Evolutionary conservation across 139 green algal species (phyloP).

Genomic region (Haematococcus lacustris): DNA sequence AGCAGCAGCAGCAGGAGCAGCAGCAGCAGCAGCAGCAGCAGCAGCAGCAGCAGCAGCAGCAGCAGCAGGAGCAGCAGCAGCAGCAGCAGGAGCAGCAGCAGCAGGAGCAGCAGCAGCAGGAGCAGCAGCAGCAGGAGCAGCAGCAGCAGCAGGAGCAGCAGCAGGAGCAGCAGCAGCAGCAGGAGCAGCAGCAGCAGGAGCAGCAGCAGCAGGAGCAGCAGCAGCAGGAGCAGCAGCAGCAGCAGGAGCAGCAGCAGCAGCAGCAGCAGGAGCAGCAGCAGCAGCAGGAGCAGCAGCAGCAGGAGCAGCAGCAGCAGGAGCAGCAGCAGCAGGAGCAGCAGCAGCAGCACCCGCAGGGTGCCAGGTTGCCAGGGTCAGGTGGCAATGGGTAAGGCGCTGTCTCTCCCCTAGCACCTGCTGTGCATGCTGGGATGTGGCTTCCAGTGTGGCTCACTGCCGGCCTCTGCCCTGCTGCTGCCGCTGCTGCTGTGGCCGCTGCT

Average conservation of each 20-base stretch:
- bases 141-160: not conserved
- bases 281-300: not conserved
- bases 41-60: not conserved
- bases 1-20: not conserved
- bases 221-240: not conserved
- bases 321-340: too few relatives aligned
- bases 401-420: too few relatives aligned
- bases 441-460: too few relatives aligned
- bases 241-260: not conserved
- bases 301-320: too few relatives aligned
- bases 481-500: constrained; percentile 8
- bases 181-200: not conserved
- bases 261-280: not conserved
- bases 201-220: not conserved
- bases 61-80: not conserved
- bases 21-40: not conserved
- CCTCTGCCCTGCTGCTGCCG: too few relatives aligned
- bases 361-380: too few relatives aligned
- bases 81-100: not conserved
- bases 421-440: too few relatives aligned
- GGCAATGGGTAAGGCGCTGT: too few relatives aligned
- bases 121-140: not conserved
- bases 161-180: not conserved
- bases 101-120: not conserved
- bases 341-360: too few relatives aligned